Conservation (phyloP, 371 early-diverging fungal species). For the Mucor velutinosus region DNA sequence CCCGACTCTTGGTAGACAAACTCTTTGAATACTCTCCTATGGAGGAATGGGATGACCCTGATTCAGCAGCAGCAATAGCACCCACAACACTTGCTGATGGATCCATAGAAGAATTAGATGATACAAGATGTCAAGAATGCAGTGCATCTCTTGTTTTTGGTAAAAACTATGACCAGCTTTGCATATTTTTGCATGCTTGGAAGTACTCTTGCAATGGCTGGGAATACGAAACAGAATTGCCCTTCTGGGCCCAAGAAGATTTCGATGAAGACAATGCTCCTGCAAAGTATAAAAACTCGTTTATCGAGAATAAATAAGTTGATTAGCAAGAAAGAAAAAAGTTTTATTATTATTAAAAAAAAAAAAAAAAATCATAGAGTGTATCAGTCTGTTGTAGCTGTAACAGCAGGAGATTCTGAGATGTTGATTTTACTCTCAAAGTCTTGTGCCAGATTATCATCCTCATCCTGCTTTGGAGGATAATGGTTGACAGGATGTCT, state of each 20-base stretch:
- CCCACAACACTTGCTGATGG: too few species aligned
- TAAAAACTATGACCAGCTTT: conserved; percentile 73
- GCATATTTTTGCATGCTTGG: conserved; percentile 88
- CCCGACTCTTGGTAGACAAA: conserved; percentile 21
- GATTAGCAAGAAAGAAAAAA: too few species aligned
- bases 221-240: conserved; percentile 77
- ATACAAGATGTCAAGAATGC: conserved; percentile 56
- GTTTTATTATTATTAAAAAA: background rate
- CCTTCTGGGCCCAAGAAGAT: conserved; percentile 75
- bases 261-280: conserved; percentile 24
- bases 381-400: background rate
- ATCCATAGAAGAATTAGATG: background rate
- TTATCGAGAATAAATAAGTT: background rate
- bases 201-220: conserved; percentile 69
- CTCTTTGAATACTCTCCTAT: conserved; percentile 31
- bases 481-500: background rate
- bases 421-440: conserved; percentile 17
- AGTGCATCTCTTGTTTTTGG: conserved; percentile 55
- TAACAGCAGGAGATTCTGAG: background rate
- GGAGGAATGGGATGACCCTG: conserved; percentile 26
- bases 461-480: background rate
- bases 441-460: conserved; percentile 11
- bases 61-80: background rate
- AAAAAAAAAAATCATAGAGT: background rate
- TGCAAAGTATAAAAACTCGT: conserved; percentile 11